These are phyloP conservation scores for Sophora flavescens DNA, from an alignment of 306 rosid genomes.

Conservation along the genomic window DNA sequence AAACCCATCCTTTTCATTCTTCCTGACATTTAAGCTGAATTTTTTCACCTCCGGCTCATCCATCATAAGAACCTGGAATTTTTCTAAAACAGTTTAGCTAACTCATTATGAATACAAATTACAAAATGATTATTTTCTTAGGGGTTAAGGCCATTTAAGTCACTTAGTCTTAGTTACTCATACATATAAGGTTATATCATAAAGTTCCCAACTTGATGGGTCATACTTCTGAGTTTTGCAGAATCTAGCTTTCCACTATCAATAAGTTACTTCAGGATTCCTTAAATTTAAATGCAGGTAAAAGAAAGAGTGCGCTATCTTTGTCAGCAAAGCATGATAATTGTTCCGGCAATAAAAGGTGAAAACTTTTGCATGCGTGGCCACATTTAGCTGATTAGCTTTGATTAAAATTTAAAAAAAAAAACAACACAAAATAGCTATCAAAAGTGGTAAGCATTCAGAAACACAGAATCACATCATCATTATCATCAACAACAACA, in stretches of 20 bases:
- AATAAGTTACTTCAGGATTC: conserved; percentile 6
- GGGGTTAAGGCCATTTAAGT: background rate
- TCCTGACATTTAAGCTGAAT: conserved; percentile 49
- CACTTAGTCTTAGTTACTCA: background rate
- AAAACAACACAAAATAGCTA: background rate
- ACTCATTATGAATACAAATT: conserved; percentile 24
- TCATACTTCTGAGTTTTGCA: background rate
- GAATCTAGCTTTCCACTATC: background rate
- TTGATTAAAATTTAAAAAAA: background rate
- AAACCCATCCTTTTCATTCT: conserved; percentile 55
- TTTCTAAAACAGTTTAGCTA: conserved; percentile 30
- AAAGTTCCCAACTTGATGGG: conserved; percentile 34
- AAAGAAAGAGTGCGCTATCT: background rate
- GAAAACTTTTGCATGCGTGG: background rate
- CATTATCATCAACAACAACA: no score
- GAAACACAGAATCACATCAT: background rate
- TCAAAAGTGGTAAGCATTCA: background rate
- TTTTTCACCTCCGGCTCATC: conserved; percentile 59
- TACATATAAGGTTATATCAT: background rate
- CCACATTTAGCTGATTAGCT: background rate
- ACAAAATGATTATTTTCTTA: conserved; percentile 17
- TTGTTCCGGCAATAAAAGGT: background rate
- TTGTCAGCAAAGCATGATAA: conserved; percentile 4
- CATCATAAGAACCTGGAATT: conserved; percentile 59
- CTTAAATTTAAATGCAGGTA: background rate